These are phyloP conservation scores for Scedosporium apiospermum DNA, from an alignment of 2,329 filamentous ascomycete genomes.

Conservation along the genomic window DNA sequence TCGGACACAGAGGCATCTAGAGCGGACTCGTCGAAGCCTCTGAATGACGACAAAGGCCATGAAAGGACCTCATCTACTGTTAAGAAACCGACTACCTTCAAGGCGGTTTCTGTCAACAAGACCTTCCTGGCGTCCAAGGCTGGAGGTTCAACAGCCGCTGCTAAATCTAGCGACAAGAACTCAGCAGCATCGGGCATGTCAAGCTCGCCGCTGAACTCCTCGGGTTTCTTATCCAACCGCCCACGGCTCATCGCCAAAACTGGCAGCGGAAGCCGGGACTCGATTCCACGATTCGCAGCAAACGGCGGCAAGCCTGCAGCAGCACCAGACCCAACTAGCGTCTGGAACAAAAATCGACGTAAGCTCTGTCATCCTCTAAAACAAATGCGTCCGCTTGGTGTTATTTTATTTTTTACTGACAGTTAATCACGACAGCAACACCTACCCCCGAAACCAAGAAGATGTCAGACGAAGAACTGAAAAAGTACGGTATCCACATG, in stretches of 20 bases:
- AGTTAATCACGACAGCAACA: conserved; percentile 31
- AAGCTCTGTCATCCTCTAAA: conserved; percentile 24
- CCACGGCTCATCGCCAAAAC: conserved; percentile 71
- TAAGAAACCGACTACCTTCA: conserved; percentile 73
- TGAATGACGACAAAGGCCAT: conserved; percentile 50
- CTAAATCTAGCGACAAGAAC: conserved; percentile 44
- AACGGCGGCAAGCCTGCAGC: conserved; percentile 44
- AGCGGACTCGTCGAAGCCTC: conserved; percentile 41
- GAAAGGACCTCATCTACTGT: conserved; percentile 47
- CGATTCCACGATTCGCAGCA: conserved; percentile 32
- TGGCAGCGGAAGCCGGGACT: conserved; percentile 47
- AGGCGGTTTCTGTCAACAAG: conserved; percentile 77
- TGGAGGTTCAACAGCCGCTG: conserved; percentile 28
- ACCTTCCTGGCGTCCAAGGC: conserved; percentile 71
- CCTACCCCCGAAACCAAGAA: conserved; percentile 66
- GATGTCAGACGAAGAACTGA: conserved; percentile 78
- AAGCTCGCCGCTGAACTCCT: conserved; percentile 22
- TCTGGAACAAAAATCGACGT: conserved; percentile 89
- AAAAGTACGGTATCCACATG: conserved; percentile 80
- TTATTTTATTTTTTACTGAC: no score
- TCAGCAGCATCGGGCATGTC: conserved; percentile 32
- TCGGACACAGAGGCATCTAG: conserved; percentile 69
- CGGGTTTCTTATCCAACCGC: conserved; percentile 43
- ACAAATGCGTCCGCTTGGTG: no score
- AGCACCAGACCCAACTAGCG: conserved; percentile 61